These are phyloP conservation scores for Codiaeum variegatum DNA, from an alignment of 441 rosid genomes.

Conservation along the genomic window DNA sequence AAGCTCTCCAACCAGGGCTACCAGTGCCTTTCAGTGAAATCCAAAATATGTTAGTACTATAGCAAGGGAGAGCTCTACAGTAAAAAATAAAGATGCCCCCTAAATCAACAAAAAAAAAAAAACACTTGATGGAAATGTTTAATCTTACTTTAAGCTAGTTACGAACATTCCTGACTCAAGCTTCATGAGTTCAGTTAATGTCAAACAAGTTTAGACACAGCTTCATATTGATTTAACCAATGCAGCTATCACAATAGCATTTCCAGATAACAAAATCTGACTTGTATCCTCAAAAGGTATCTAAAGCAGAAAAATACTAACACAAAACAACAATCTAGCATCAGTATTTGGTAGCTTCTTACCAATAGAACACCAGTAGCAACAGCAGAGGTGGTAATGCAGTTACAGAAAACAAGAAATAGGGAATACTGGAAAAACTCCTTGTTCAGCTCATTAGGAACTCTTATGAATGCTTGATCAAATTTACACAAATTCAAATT, in stretches of 20 bases:
- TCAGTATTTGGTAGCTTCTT: conserved; percentile 11
- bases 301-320: neutral
- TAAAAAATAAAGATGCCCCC: too few species aligned
- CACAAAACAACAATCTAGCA: conserved; percentile 1
- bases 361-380: conserved; percentile 73
- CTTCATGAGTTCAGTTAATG: too few species aligned
- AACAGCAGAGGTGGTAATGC: conserved; percentile 72
- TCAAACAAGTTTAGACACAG: too few species aligned
- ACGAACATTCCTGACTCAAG: too few species aligned
- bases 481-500: too few species aligned
- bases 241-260: neutral
- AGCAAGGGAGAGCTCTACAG: too few species aligned
- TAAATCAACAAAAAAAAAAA: too few species aligned
- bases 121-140: too few species aligned
- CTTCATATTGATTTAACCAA: conserved; percentile 8
- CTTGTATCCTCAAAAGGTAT: neutral
- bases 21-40: too few species aligned
- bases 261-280: neutral
- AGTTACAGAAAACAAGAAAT: conserved; percentile 89
- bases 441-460: conserved; percentile 68
- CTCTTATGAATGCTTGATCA: conserved; percentile 49
- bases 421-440: conserved; percentile 70
- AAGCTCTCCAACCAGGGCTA: conserved; percentile 84
- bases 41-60: too few species aligned
- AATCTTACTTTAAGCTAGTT: too few species aligned